A percentile compares a stretch with the other conserved stretches of the same genome.
Conservation (phyloP, 2,329 filamentous ascomycete genomes). For the Diplodia sapinea region DNA sequence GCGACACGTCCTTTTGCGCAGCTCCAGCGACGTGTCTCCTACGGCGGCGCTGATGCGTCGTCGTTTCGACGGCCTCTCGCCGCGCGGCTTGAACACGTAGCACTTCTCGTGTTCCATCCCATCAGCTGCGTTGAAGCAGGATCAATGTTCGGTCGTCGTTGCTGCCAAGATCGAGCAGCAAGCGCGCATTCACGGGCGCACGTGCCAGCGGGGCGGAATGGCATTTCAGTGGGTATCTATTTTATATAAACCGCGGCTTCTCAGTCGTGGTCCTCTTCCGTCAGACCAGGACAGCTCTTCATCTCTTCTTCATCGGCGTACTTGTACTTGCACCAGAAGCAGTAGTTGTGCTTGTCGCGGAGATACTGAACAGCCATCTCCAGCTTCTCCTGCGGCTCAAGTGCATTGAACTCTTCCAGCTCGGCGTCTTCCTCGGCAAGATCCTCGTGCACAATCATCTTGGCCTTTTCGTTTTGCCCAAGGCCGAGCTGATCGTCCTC, state of each 20-base stretch:
- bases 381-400: constrained; percentile 71
- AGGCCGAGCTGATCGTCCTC: constrained; percentile 73
- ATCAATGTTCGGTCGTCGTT: constrained; percentile 15
- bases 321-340: constrained; percentile 92
- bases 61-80: constrained; percentile 50
- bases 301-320: constrained; percentile 73
- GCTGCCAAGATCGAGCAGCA: constrained; percentile 5
- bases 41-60: constrained; percentile 44
- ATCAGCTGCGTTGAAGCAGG: background rate
- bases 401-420: constrained; percentile 76
- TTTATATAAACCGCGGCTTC: background rate
- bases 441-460: constrained; percentile 67
- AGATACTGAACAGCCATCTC: constrained; percentile 70
- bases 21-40: constrained; percentile 44
- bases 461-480: constrained; percentile 61
- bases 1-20: constrained; percentile 66
- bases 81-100: constrained; percentile 52
- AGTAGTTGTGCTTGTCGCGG: constrained; percentile 76
- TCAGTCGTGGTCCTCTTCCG: constrained; percentile 81
- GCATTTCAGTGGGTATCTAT: constrained; percentile 1
- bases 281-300: constrained; percentile 87
- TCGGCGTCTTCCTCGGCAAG: constrained; percentile 81
- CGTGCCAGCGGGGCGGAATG: constrained; percentile 10
- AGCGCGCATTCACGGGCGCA: constrained; percentile 25
- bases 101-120: constrained; percentile 57